phyloP scores from a whole-genome alignment of 2,329 filamentous ascomycete species.

The Colletotrichum tamarilloi region DNA sequence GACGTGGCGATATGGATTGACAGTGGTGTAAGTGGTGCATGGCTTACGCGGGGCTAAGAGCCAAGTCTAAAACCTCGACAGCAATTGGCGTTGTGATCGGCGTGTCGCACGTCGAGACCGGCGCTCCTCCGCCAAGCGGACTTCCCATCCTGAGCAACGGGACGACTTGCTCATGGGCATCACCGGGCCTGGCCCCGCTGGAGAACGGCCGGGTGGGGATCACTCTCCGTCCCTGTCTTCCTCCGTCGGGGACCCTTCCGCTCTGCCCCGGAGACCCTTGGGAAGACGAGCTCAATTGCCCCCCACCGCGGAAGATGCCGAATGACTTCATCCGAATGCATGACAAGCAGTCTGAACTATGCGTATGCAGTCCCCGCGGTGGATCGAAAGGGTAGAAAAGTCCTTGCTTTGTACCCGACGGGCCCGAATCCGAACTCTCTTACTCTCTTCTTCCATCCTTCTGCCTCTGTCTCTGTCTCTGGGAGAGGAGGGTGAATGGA shows the following conservation, averaged over 20 bases:
- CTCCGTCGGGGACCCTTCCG: not conserved
- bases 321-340: slow-evolving; percentile 19
- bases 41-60: not conserved
- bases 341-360: not conserved
- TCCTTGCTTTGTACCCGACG: not conserved
- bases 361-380: not conserved
- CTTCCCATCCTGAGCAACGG: not conserved
- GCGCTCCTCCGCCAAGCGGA: slow-evolving; percentile 24
- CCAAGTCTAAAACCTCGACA: not conserved
- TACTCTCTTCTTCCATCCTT: not conserved
- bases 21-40: not conserved
- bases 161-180: not conserved
- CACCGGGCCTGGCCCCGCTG: not conserved
- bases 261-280: not conserved
- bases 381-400: not conserved
- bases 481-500: not conserved
- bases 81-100: slow-evolving; percentile 10
- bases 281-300: not conserved
- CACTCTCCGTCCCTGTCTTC: not conserved
- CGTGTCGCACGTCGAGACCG: not conserved
- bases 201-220: slow-evolving; percentile 10
- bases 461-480: not conserved
- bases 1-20: slow-evolving; percentile 3
- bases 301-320: slow-evolving; percentile 20
- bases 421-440: slow-evolving; percentile 16